Evolutionary conservation across 2,329 filamentous ascomycete species (phyloP), one percentile per base, ranked within the genome.

Genomic region (Hypocrella siamensis): DNA sequence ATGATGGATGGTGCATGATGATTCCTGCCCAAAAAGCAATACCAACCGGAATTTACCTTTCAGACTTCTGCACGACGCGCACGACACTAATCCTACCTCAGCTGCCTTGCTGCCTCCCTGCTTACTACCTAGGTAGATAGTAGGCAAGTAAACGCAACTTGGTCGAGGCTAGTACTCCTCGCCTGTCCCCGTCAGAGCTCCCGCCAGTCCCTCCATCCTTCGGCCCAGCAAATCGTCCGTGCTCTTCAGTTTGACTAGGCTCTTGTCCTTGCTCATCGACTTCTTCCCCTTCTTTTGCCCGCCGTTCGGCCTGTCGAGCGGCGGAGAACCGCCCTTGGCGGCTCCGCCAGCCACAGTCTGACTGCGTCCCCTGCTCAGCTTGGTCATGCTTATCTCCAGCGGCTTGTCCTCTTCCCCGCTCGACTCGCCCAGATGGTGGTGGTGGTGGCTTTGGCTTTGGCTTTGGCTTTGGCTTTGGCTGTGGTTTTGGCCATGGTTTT

Each of bases 321-420:
- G 21, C 21, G 31, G 28, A 15, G 32, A 26, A 38, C 14, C 37
- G 26, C 38, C 40, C 38, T 46, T 50, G 32, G 28, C 43, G 35
- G 35, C 41, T 38, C 39, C 43, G 35, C 24, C 51, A 42, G 35
- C 48, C 42, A 35, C 43, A 46, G 42, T 44, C 22, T 40, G 42
- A 31, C 46, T 45, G 10, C 55, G 48, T 7, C 57, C 49, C 8
- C 57, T 47, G 22, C 51, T 53, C 37, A 57, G 45, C 38, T 57
- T 60, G 10, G 65, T 68, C 61, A 77, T 70, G 43, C 68, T 75
- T 61, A 93, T 93, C 54, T 93, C 86, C 8, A 94, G 53, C 4
- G 83, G 81, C 15, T 63, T 58, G 32, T 92, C 85, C 40, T 93
- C 85, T 21, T 90, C 83, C 0, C 75, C 81, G 9, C 75, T 79